phyloP scores from a whole-genome alignment of 345 rosid species.

The Eucalyptus curtisii region DNA sequence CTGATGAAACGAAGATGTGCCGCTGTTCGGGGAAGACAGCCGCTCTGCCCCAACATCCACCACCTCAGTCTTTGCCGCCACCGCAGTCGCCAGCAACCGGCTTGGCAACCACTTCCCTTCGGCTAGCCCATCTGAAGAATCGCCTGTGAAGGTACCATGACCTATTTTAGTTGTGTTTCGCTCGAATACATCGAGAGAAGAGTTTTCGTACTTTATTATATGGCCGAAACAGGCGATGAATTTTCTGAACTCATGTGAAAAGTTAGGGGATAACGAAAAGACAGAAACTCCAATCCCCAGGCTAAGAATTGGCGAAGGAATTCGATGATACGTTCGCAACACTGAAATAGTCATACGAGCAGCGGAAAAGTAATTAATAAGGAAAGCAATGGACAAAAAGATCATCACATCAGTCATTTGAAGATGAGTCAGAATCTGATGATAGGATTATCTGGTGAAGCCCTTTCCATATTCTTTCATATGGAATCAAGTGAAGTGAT shows the following conservation, averaged over 20 bases:
- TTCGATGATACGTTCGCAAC: background rate
- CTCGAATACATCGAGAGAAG: background rate
- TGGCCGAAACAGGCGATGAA: background rate
- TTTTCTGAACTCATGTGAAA: background rate
- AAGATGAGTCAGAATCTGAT: background rate
- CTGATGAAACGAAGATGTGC: background rate
- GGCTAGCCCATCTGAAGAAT: background rate
- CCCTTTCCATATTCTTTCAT: background rate
- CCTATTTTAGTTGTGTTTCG: background rate
- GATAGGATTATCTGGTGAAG: background rate
- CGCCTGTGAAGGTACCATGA: background rate
- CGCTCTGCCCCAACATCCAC: background rate
- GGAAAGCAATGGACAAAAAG: background rate
- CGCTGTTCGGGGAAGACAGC: background rate
- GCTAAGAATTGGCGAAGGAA: background rate
- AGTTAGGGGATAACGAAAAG: background rate
- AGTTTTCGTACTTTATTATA: background rate
- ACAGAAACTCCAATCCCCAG: background rate
- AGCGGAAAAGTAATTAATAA: background rate
- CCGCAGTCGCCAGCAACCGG: background rate
- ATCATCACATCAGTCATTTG: background rate
- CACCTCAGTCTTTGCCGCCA: background rate
- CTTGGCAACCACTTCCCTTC: background rate
- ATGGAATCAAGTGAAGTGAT: background rate
- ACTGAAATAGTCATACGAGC: background rate